Percentiles rank a stretch among this genome's conserved stretches.
These are phyloP conservation scores for Maudiozyma pseudohumilis DNA, from an alignment of 805 yeast genomes.

Conservation along the genomic window DNA sequence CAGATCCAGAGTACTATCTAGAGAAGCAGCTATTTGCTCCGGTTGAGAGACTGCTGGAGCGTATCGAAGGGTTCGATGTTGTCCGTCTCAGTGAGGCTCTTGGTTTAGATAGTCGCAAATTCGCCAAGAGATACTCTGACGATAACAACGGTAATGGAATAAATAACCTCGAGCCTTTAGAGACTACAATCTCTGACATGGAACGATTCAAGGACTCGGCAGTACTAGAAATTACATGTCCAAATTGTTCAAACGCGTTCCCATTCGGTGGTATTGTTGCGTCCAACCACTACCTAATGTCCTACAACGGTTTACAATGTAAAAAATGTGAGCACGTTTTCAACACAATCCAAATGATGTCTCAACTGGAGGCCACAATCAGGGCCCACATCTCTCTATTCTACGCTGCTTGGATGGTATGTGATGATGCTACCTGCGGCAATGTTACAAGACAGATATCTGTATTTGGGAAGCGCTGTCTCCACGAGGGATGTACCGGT, in stretches of 20 bases:
- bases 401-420: conserved; percentile 76
- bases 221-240: conserved; percentile 47
- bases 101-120: conserved; percentile 66
- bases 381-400: conserved; percentile 62
- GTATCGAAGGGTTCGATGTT: conserved; percentile 79
- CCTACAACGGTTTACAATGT: conserved; percentile 66
- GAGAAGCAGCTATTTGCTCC: conserved; percentile 88
- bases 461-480: conserved; percentile 81
- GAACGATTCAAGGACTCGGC: conserved; percentile 70
- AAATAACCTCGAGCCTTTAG: conserved; percentile 59
- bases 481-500: conserved; percentile 56
- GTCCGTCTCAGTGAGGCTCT: conserved; percentile 65
- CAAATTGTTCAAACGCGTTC: conserved; percentile 47
- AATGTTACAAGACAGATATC: conserved; percentile 72
- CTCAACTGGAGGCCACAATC: conserved; percentile 67
- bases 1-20: conserved; percentile 72
- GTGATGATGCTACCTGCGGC: conserved; percentile 82
- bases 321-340: conserved; percentile 45
- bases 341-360: conserved; percentile 44
- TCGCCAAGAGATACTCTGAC: conserved; percentile 32
- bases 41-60: conserved; percentile 73
- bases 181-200: conserved; percentile 66
- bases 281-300: conserved; percentile 49
- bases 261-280: conserved; percentile 66
- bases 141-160: conserved; percentile 20